Conservation (phyloP, 495 filamentous ascomycete genomes). For the Hypomontagnella submonticulosa region DNA sequence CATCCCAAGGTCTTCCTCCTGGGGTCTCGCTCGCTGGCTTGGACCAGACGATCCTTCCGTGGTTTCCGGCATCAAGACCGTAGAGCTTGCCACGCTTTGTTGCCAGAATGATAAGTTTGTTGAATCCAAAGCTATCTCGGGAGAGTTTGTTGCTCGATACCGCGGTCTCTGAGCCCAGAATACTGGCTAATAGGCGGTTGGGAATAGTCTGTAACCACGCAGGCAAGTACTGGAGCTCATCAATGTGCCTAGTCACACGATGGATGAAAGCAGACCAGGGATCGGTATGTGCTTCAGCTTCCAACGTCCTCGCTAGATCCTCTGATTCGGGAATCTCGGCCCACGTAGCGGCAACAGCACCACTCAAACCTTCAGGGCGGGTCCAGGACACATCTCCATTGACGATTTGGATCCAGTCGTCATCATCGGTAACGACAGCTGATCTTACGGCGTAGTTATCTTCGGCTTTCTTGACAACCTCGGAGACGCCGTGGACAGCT, state of each 20-base stretch:
- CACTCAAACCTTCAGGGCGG: slow-evolving; percentile 81
- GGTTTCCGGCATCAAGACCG: slow-evolving; percentile 78
- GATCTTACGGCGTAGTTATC: slow-evolving; percentile 80
- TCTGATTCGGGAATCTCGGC: slow-evolving; percentile 78
- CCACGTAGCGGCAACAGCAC: slow-evolving; percentile 79
- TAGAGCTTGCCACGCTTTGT: slow-evolving; percentile 83
- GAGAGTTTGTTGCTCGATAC: slow-evolving; percentile 63
- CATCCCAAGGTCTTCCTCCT: slow-evolving; percentile 67
- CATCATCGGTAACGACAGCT: slow-evolving; percentile 71
- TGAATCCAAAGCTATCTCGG: slow-evolving; percentile 86
- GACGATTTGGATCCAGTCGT: slow-evolving; percentile 85
- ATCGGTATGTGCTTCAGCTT: slow-evolving; percentile 86
- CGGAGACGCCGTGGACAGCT: slow-evolving; percentile 77
- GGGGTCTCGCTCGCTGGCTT: slow-evolving; percentile 67
- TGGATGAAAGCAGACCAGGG: slow-evolving; percentile 84
- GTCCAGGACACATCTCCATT: slow-evolving; percentile 86
- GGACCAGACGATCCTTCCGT: slow-evolving; percentile 81
- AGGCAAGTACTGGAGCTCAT: slow-evolving; percentile 83
- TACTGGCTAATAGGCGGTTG: slow-evolving; percentile 71
- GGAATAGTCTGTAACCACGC: slow-evolving; percentile 75
- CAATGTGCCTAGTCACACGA: slow-evolving; percentile 81
- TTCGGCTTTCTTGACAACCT: slow-evolving; percentile 75
- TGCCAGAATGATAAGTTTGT: slow-evolving; percentile 82
- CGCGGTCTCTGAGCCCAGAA: slow-evolving; percentile 66
- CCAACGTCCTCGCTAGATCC: slow-evolving; percentile 79